Conservation (phyloP, 148 eudicot genomes). For the Selenicereus undatus region DNA sequence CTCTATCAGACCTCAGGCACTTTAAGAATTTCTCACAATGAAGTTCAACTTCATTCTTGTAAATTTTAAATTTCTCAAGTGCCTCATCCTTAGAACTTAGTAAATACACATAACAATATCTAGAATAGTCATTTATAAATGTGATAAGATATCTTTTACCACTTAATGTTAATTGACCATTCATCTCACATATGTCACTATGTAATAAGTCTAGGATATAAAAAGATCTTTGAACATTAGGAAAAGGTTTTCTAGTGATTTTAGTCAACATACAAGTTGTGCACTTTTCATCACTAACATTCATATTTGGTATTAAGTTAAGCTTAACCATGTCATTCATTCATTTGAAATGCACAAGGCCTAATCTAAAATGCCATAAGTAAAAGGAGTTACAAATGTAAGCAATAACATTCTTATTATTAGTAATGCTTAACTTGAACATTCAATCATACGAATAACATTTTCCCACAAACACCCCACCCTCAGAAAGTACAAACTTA, state of each 20-base stretch:
- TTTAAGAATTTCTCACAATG: background rate
- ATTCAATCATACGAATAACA: background rate
- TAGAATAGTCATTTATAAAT: background rate
- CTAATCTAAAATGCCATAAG: background rate
- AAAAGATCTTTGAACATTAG: too few species aligned
- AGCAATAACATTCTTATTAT: background rate
- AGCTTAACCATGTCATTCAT: background rate
- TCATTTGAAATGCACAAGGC: background rate
- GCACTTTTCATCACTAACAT: background rate
- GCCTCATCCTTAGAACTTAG: background rate
- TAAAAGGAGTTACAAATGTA: background rate
- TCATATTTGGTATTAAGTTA: background rate
- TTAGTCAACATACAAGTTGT: background rate
- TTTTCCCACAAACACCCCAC: background rate
- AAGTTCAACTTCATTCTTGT: background rate
- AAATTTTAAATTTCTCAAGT: background rate
- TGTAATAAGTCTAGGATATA: background rate
- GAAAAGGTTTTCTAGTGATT: background rate
- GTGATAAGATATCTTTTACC: background rate
- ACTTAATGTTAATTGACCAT: background rate
- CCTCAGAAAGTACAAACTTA: background rate
- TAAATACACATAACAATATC: conserved; percentile 9
- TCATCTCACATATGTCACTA: conserved; percentile 3
- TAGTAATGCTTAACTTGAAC: background rate
- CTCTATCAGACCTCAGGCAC: conserved; percentile 10